Percentiles rank a stretch among this genome's conserved stretches.
phyloP scores from a whole-genome alignment of 2,329 filamentous ascomycete genomes.

The Fusarium ramigenum region DNA sequence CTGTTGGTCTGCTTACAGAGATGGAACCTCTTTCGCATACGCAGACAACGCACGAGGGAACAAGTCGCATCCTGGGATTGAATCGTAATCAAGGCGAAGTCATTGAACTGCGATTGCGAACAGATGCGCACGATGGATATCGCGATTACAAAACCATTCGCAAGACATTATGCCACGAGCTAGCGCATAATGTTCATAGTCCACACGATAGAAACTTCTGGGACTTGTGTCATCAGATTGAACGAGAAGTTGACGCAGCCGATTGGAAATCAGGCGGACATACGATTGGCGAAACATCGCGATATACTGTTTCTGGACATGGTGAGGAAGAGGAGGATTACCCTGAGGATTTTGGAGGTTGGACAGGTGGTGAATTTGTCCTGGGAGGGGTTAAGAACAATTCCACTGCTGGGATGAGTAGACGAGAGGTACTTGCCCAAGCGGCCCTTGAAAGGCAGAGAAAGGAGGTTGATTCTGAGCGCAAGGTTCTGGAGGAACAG shows the following conservation, averaged over 20 bases:
- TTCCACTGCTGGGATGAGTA: slow-evolving; percentile 61
- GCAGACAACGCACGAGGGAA: slow-evolving; percentile 72
- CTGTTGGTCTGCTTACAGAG: slow-evolving; percentile 87
- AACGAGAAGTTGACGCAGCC: slow-evolving; percentile 81
- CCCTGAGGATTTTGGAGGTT: slow-evolving; percentile 73
- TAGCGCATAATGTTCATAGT: slow-evolving; percentile 89
- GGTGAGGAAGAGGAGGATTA: slow-evolving; percentile 60
- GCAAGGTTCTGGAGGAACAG: slow-evolving; percentile 45
- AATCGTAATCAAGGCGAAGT: slow-evolving; percentile 90
- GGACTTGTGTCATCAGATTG: slow-evolving; percentile 87
- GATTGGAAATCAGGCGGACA: slow-evolving; percentile 81
- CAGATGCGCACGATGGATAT: slow-evolving; percentile 93
- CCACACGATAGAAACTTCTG: slow-evolving; percentile 90
- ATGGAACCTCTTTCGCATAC: slow-evolving; percentile 93
- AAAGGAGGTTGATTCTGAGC: slow-evolving; percentile 47
- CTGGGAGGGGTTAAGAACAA: slow-evolving; percentile 66
- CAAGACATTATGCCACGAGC: slow-evolving; percentile 92
- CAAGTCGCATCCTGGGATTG: slow-evolving; percentile 81
- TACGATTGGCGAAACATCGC: slow-evolving; percentile 70
- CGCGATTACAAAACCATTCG: slow-evolving; percentile 91
- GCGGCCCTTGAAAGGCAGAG: slow-evolving; percentile 50
- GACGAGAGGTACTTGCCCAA: slow-evolving; percentile 78
- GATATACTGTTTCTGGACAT: slow-evolving; percentile 63
- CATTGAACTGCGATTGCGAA: slow-evolving; percentile 90
- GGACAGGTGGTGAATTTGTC: slow-evolving; percentile 82